A percentile compares a stretch with the other conserved stretches of the same genome.
phyloP scores from a whole-genome alignment of 345 rosid species.

The Reutealis trisperma region DNA sequence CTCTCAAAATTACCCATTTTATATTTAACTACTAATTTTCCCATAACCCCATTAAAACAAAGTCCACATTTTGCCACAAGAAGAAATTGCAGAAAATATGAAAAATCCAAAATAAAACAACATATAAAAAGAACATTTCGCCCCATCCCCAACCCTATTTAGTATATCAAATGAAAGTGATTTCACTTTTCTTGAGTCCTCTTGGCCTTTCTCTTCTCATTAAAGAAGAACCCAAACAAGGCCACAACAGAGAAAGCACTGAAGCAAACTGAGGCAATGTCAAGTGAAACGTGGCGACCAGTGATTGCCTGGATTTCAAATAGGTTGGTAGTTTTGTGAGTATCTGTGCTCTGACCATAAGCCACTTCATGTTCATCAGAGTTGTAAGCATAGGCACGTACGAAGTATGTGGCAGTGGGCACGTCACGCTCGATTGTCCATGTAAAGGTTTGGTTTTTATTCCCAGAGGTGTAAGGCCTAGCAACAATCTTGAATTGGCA shows the following conservation, averaged over 20 bases:
- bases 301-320: slow-evolving; percentile 46
- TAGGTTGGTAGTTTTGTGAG: slow-evolving; percentile 40
- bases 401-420: slow-evolving; percentile 66
- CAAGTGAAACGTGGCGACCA: slow-evolving; percentile 56
- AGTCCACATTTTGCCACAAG: background rate
- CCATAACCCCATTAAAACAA: background rate
- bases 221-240: slow-evolving; percentile 48
- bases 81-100: background rate
- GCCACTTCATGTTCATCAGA: slow-evolving; percentile 37
- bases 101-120: background rate
- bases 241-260: slow-evolving; percentile 64
- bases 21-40: background rate
- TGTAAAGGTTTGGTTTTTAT: slow-evolving; percentile 33
- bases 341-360: slow-evolving; percentile 58
- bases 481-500: slow-evolving; percentile 50
- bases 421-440: slow-evolving; percentile 52
- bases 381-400: slow-evolving; percentile 62
- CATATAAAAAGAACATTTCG: no score
- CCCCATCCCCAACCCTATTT: no score
- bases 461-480: slow-evolving; percentile 37
- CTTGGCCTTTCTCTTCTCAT: slow-evolving; percentile 56
- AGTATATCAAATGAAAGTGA: no score
- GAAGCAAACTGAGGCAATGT: slow-evolving; percentile 59
- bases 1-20: background rate
- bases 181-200: slow-evolving; percentile 23